These are phyloP conservation scores for Dendrostoma leiphaemia DNA, from an alignment of 2,329 filamentous ascomycete genomes.

Conservation along the genomic window DNA sequence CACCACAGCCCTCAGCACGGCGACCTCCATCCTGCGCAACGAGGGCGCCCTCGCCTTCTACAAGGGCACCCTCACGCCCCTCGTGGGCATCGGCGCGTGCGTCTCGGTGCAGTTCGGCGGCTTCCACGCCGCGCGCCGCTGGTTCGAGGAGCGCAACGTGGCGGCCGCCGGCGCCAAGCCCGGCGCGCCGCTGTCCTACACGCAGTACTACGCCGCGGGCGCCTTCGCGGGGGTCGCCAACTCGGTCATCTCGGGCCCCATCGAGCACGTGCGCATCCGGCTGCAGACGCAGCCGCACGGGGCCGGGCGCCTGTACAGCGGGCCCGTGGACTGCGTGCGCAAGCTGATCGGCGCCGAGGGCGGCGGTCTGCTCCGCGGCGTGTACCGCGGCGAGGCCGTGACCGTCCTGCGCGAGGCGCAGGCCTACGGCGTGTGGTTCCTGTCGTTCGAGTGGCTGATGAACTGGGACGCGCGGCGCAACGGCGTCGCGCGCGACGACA, in stretches of 20 bases:
- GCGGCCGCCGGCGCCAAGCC: constrained; percentile 56
- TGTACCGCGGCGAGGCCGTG: constrained; percentile 86
- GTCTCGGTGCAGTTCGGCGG: constrained; percentile 98
- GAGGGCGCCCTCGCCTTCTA: constrained; percentile 94
- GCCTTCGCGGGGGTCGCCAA: constrained; percentile 93
- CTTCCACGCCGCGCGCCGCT: constrained; percentile 88
- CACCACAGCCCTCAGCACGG: constrained; percentile 75
- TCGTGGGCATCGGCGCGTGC: constrained; percentile 94
- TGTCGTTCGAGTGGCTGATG: constrained; percentile 95
- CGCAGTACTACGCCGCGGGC: constrained; percentile 85
- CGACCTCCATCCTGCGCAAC: constrained; percentile 77
- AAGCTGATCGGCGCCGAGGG: constrained; percentile 66
- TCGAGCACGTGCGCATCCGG: constrained; percentile 95
- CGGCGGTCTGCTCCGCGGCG: constrained; percentile 66
- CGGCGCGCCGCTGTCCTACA: constrained; percentile 69
- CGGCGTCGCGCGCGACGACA: constrained; percentile 68
- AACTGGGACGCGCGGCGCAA: constrained; percentile 81
- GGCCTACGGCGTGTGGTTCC: constrained; percentile 95
- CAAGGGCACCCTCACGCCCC: constrained; percentile 93
- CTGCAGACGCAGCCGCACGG: constrained; percentile 96
- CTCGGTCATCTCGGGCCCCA: constrained; percentile 81
- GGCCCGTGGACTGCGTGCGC: constrained; percentile 85
- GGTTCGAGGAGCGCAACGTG: constrained; percentile 74
- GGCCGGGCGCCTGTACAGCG: constrained; percentile 67
- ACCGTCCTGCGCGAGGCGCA: constrained; percentile 87